Conservation (phyloP, 2,329 filamentous ascomycete genomes). For the Leptographium procerum region DNA sequence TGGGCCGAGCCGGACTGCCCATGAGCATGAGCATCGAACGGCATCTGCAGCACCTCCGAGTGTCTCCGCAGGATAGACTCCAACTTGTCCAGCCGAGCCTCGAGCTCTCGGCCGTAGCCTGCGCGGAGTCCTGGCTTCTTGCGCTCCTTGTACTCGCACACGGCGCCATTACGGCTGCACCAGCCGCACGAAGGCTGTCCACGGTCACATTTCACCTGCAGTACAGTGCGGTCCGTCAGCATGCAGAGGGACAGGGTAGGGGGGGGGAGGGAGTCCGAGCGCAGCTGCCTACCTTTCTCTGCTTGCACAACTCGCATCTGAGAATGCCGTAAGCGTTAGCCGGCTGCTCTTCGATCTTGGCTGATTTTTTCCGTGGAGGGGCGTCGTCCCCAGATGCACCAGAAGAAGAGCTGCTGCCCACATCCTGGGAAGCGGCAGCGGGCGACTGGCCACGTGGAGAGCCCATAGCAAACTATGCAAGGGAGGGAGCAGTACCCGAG, state of each 20-base stretch:
- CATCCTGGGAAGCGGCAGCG: neutral
- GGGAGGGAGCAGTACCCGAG: too few species aligned
- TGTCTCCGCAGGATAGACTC: conserved; percentile 56
- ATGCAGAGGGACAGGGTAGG: too few species aligned
- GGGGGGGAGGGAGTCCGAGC: too few species aligned
- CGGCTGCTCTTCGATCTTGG: neutral
- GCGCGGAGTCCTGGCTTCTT: conserved; percentile 56
- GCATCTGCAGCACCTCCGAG: conserved; percentile 52
- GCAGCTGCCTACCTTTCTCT: conserved; percentile 51
- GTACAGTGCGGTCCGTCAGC: neutral
- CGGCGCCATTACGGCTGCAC: conserved; percentile 52
- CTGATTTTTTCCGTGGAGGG: neutral
- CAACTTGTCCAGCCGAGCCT: conserved; percentile 59
- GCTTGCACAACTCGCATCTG: conserved; percentile 69
- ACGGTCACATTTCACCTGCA: conserved; percentile 62
- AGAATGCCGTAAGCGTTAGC: conserved; percentile 12
- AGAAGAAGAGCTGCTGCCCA: neutral
- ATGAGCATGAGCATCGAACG: conserved; percentile 29
- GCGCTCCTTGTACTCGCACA: conserved; percentile 57
- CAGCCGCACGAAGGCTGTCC: conserved; percentile 61
- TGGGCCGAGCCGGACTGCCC: conserved; percentile 21
- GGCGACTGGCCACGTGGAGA: neutral
- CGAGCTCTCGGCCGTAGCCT: conserved; percentile 61
- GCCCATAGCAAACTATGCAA: neutral
- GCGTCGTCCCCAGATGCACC: conserved; percentile 2